These are phyloP conservation scores for Elaeis oleifera DNA, from an alignment of 202 grass and related monocot species.

Conservation along the genomic window DNA sequence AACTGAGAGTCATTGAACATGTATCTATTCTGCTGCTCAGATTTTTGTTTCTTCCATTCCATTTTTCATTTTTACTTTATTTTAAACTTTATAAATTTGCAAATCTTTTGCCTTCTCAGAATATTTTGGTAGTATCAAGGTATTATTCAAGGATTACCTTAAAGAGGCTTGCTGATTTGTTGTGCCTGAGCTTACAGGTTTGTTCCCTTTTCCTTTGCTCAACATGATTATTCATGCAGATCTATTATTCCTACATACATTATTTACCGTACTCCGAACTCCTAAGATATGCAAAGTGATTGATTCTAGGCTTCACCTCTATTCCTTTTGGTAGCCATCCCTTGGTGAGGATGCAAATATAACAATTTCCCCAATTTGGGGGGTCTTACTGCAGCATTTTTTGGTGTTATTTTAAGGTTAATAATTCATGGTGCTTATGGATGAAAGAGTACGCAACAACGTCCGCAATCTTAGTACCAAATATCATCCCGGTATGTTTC, in stretches of 20 bases:
- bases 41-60: background rate
- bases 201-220: constrained; percentile 8
- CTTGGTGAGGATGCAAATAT: background rate
- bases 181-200: constrained; percentile 79
- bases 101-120: constrained; percentile 27
- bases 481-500: too few species aligned
- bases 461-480: too few species aligned
- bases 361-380: background rate
- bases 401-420: background rate
- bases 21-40: constrained; percentile 25
- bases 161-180: constrained; percentile 71
- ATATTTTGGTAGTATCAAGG: constrained; percentile 94
- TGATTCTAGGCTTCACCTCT: background rate
- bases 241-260: background rate
- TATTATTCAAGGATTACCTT: constrained; percentile 93
- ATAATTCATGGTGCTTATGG: background rate
- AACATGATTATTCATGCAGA: too few species aligned
- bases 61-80: background rate
- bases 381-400: background rate
- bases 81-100: too few species aligned
- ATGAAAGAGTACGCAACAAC: too few species aligned
- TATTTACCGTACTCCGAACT: background rate
- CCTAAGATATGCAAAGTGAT: background rate
- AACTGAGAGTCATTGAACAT: constrained; percentile 85
- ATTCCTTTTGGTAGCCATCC: background rate